These are phyloP conservation scores for Pseudoneurospora amorphoporcata DNA, from an alignment of 495 filamentous ascomycete genomes.

Conservation along the genomic window DNA sequence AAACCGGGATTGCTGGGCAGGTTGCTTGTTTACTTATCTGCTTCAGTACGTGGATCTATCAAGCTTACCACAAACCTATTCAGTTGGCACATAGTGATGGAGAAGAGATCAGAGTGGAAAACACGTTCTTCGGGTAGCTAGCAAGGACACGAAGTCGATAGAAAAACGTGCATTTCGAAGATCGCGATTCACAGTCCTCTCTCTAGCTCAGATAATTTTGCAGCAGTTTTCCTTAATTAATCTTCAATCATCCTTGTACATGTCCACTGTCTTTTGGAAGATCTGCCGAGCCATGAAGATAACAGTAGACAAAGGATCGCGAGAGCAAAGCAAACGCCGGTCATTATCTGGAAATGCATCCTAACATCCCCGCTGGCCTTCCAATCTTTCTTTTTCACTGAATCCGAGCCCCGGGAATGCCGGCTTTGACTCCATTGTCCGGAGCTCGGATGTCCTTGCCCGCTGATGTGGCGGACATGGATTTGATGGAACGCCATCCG, in stretches of 20 bases:
- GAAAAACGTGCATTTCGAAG: background rate
- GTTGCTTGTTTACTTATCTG: background rate
- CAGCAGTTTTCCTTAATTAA: background rate
- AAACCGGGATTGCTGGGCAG: background rate
- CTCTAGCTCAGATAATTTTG: background rate
- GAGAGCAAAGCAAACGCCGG: background rate
- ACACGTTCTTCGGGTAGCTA: background rate
- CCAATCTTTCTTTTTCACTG: background rate
- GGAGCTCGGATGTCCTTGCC: background rate
- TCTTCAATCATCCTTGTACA: background rate
- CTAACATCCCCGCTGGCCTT: background rate
- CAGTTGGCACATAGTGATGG: background rate
- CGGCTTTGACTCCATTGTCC: background rate
- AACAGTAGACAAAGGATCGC: background rate
- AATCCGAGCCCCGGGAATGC: background rate
- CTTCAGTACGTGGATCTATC: accelerated
- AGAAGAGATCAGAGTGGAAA: background rate
- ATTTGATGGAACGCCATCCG: background rate
- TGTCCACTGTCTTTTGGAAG: background rate
- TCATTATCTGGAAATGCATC: background rate
- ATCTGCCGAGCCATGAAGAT: background rate
- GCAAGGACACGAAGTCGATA: background rate
- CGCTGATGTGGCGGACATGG: background rate
- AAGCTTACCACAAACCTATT: background rate
- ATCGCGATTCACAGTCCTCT: background rate